Evolutionary conservation across 2,329 filamentous ascomycete genomes (phyloP), one percentile per base, ranked within the genome.

Genomic region (Ophiostoma piceae): DNA sequence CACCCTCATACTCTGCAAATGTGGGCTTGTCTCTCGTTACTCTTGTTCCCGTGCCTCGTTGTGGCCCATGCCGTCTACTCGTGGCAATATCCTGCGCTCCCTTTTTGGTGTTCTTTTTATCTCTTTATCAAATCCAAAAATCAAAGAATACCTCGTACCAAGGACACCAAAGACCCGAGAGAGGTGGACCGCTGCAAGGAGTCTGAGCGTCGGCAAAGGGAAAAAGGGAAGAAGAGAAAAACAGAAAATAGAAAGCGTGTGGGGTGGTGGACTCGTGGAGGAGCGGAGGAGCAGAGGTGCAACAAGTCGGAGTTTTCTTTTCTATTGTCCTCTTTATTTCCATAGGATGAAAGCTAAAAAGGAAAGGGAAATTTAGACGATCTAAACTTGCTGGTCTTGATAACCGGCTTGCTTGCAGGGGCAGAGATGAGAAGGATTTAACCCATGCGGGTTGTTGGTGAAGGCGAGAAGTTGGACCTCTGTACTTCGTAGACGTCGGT

Each of bases 171-270:
- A 54, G 7, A 26, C n/a, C 9, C 2, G 57, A 32, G 22, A 32
- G 11, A 19, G 57, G 57, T 62, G 57, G 57, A 62, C 14, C 57
- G 12, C 26, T 32, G 26, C 57, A 62, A 62, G 57, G 57, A 62
- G 57, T 57, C 51, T 22, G 22, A 26, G 57, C 26, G 57, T 32
- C 57, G 57, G 57, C 57, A 62, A 32, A 62, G 57, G 26, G 32
- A 19, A 35, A 32, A 32, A 62, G 14, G 12, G 22, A 62, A 32
- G 14, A 60, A 29, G 22, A 29, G 9, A 35, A 35, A 35, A 35
- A 35, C 8, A 35, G 8, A 35, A 35, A 35, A 35, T 35, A 5
- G 35, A 35, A 35, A 16, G 26, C 26, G 51, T 57, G 51, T 57
- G 51, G 51, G 5, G 7, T 47, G 14, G 39, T 41, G 39, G 39